Conservation (phyloP, 2,329 filamentous ascomycete species). For the Fusarium cicatricum region DNA sequence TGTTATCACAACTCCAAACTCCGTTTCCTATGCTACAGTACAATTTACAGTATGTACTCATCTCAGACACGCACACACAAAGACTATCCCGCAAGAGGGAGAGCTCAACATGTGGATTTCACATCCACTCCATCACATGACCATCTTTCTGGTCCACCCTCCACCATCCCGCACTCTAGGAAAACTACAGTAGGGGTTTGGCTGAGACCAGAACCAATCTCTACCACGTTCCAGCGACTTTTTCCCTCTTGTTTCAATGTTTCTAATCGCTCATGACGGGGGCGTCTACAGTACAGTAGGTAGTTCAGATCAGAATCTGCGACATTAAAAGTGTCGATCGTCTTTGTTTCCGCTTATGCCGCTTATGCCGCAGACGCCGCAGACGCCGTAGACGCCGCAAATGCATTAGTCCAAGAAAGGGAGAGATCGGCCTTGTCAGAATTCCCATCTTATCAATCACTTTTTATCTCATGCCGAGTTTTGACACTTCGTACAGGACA, state of each 20-base stretch:
- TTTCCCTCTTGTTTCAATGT: background rate
- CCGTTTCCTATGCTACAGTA: background rate
- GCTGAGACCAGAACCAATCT: background rate
- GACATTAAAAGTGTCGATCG: no score
- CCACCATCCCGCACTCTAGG: constrained; percentile 5
- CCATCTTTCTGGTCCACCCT: background rate
- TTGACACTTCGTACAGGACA: background rate
- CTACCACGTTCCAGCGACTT: background rate
- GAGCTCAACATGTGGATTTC: background rate
- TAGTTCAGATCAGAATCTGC: no score
- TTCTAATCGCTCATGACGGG: background rate
- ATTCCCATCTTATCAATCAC: constrained; percentile 28
- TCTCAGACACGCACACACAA: no score
- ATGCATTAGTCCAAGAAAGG: background rate
- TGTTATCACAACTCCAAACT: no score
- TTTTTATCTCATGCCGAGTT: background rate
- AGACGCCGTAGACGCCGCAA: no score
- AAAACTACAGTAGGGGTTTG: background rate
- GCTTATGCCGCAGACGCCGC: no score
- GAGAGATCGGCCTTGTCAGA: background rate
- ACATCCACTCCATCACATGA: background rate
- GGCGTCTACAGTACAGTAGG: no score
- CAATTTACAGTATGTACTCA: no score
- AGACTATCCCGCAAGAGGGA: background rate
- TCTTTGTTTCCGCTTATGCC: no score